Conservation (phyloP, 345 rosid genomes). For the Sonneratia caseolaris region DNA sequence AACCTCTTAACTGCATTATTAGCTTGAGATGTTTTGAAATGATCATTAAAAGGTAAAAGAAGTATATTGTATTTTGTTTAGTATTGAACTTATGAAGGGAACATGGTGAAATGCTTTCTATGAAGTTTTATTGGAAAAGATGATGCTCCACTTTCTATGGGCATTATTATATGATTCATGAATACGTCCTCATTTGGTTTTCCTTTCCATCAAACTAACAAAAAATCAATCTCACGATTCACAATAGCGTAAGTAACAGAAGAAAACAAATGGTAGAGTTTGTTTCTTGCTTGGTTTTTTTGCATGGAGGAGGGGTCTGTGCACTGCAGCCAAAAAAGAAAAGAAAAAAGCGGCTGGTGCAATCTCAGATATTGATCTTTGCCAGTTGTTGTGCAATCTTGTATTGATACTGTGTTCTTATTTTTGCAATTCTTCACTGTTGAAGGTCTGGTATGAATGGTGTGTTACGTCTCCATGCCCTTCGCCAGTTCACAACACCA, state of each 20-base stretch:
- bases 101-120: neutral
- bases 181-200: neutral
- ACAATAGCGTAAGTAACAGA: neutral
- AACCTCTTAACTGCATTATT: neutral
- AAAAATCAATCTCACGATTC: neutral
- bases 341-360: too few relatives aligned
- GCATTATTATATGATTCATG: neutral
- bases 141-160: neutral
- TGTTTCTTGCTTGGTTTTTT: too few relatives aligned
- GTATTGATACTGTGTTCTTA: neutral
- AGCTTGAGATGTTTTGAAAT: neutral
- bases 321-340: too few relatives aligned
- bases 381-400: neutral
- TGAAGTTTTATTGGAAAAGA: neutral
- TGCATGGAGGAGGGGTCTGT: too few relatives aligned
- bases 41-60: neutral
- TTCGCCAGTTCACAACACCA: conserved; percentile 77
- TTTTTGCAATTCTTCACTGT: conserved; percentile 3
- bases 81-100: neutral
- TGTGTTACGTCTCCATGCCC: conserved; percentile 56
- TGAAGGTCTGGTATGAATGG: conserved; percentile 99
- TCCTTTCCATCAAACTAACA: neutral
- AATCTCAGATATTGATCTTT: neutral
- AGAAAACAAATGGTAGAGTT: neutral
- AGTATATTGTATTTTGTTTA: neutral